Conservation (phyloP, 164 flowering plant genomes). For the Nymphaea thermarum region DNA sequence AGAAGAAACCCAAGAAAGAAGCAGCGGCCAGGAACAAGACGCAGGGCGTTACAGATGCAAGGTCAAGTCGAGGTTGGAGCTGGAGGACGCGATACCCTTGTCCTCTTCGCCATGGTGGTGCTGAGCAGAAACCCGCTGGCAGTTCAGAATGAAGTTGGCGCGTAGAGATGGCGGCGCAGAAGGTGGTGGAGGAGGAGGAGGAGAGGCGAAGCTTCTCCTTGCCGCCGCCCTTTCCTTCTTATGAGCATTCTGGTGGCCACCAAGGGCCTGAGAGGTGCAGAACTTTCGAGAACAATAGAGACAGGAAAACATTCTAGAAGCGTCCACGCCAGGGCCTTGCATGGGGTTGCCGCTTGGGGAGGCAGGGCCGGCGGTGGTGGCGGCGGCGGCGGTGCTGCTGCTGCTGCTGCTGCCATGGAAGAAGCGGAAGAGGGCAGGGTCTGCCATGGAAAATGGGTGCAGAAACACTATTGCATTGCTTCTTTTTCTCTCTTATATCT, state of each 20-base stretch:
- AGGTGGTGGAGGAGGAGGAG: neutral
- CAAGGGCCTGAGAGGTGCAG: constrained; percentile 64
- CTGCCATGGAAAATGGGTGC: constrained; percentile 19
- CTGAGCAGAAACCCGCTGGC: neutral
- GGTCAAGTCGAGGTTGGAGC: constrained; percentile 26
- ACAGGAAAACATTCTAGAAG: constrained; percentile 28
- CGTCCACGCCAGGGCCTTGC: constrained; percentile 1
- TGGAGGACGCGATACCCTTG: constrained; percentile 5
- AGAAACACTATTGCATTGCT: no score
- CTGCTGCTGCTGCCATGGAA: constrained; percentile 2
- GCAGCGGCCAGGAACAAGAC: no score
- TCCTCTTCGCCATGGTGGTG: neutral
- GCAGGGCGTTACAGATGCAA: constrained; percentile 18
- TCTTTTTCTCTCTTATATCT: no score
- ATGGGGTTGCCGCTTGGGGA: no score
- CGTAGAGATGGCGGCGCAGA: neutral
- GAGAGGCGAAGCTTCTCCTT: constrained; percentile 10
- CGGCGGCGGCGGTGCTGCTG: no score
- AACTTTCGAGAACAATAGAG: constrained; percentile 47
- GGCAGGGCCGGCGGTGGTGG: constrained; percentile 1
- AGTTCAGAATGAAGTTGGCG: constrained; percentile 7
- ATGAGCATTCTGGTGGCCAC: constrained; percentile 76
- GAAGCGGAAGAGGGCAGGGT: constrained; percentile 23
- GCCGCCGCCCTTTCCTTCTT: constrained; percentile 56
- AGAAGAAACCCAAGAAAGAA: no score